Evolutionary conservation across 148 eudicot genomes (phyloP).

Genomic region (Vaccinium macrocarpon): DNA sequence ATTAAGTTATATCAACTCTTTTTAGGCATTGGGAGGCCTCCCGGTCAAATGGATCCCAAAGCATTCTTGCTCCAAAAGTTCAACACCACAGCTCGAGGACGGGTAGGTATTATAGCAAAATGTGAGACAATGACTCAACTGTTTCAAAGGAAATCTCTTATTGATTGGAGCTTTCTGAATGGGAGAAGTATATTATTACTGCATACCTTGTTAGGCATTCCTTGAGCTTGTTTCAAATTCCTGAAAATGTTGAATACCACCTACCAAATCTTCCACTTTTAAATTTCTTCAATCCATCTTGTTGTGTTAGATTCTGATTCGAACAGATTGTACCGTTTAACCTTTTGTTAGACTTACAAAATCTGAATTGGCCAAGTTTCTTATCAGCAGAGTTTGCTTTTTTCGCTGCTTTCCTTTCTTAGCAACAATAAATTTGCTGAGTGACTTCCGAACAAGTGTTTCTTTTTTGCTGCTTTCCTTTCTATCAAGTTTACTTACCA

Average conservation of each 20-base stretch:
- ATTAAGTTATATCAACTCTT: conserved; percentile 15
- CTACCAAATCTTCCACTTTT: neutral
- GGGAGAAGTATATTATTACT: neutral
- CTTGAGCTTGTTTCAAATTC: neutral
- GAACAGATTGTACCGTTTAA: neutral
- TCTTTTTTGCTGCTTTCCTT: neutral
- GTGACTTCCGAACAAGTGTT: neutral
- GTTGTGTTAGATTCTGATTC: neutral
- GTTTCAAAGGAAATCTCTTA: neutral
- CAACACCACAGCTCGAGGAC: conserved; percentile 68
- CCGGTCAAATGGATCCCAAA: conserved; percentile 98
- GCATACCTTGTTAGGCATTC: neutral
- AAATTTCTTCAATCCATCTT: neutral
- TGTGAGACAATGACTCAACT: neutral
- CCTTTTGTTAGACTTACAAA: neutral
- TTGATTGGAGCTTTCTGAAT: neutral
- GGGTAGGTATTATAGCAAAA: conserved; percentile 41
- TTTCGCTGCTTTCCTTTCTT: neutral
- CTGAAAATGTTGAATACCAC: neutral
- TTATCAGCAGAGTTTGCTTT: neutral
- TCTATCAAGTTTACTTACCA: neutral
- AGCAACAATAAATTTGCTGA: neutral
- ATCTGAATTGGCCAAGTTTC: neutral
- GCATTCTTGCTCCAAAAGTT: conserved; percentile 92
- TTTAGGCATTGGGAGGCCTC: conserved; percentile 92